Base-by-base conservation (phyloP, 1,139 yeast genomes). In the Wickerhamomyces sp. region DNA sequence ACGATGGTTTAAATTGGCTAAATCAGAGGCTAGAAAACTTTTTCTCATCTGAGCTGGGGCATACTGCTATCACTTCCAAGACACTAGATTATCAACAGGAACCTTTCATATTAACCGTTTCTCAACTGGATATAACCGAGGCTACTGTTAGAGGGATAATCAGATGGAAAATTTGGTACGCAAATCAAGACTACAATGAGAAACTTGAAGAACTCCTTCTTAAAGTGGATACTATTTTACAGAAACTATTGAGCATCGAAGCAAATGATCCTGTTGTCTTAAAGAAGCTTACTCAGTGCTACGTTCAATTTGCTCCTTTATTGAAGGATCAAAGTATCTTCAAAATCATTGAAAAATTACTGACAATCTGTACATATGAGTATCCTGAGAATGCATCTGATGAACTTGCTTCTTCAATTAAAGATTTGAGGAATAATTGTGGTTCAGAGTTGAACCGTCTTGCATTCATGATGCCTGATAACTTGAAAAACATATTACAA, bases 161-260 rank as follows among this genome's bases (percentile, higher is more conserved):
- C n/a, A 76, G 99, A 55, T 92, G 98, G 97, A 80, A 89, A 54
- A 82, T 89, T 22, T 90, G 97, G 96, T 89, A 88, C 55, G 68
- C 67, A 4, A 56, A 59, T 35, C 71, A 68, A 19, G 94, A 87
- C 54, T 78, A 78, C 48, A 78, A 77, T 28, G 69, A 67, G 15
- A 74, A 76, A 28, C 72, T 80, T 43, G 74, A 67, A 35, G 65
- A 74, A 20, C 69, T 92, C 34, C 71, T 82, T 44, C 67, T 68
- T 10, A 73, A 83, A 44, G 82, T 89, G 19, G 94, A 88, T 55
- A 74, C 72, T 21, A 72, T 94, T 55, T 89, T 96, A 38, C 83
- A 82, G 46, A 76, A 88, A 49, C 67, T 92, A 44, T 67, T 90
- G 42, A 83, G 81, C 19, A 75, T 92, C 74, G 77, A 80, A 44